phyloP scores from a whole-genome alignment of 345 rosid species.

The Pistacia atlantica region DNA sequence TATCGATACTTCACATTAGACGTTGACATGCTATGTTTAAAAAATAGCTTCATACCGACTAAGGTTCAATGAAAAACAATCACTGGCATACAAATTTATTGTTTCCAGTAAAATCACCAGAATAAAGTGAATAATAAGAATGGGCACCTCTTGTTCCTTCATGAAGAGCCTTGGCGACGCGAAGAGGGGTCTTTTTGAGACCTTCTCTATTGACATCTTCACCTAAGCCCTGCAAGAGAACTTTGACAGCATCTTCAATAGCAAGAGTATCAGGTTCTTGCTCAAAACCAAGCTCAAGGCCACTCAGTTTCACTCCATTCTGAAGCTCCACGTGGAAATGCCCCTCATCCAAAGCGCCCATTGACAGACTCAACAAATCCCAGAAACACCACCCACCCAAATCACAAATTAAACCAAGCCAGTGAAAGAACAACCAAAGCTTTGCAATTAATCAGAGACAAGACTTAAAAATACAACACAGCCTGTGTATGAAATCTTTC shows the following conservation, averaged over 20 bases:
- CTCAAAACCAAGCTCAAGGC: constrained; percentile 49
- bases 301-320: constrained; percentile 49
- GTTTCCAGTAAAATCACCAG: too few relatives aligned
- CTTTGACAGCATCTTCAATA: constrained; percentile 81
- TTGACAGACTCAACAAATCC: constrained; percentile 38
- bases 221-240: constrained; percentile 75
- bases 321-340: constrained; percentile 61
- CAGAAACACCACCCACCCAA: constrained; percentile 15
- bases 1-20: too few relatives aligned
- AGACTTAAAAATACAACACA: not conserved
- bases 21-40: not conserved
- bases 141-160: constrained; percentile 78
- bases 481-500: not conserved
- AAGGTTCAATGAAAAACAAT: not conserved
- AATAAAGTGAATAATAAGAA: not conserved
- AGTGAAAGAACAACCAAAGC: not conserved
- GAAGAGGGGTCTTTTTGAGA: constrained; percentile 82
- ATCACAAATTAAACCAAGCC: constrained; percentile 28
- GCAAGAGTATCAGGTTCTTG: constrained; percentile 62
- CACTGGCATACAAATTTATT: not conserved
- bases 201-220: constrained; percentile 90
- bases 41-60: not conserved
- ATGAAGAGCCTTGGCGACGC: constrained; percentile 91
- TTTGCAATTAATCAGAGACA: not conserved
- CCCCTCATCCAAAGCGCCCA: constrained; percentile 83